Conservation (phyloP, 1,284 basidiomycete genomes). For the Rhodofomes roseus region DNA sequence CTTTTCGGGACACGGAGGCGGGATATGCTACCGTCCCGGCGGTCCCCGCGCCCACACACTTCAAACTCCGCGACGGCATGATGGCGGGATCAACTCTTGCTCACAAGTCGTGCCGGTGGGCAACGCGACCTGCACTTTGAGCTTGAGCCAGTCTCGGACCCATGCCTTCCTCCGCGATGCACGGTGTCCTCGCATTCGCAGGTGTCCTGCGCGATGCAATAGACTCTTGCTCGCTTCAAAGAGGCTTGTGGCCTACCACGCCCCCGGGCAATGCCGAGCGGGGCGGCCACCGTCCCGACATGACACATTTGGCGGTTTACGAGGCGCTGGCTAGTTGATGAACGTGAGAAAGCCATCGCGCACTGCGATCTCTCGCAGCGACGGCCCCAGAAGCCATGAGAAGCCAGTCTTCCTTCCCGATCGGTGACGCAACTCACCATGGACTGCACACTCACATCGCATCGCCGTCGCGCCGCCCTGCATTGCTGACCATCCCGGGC, state of each 20-base stretch:
- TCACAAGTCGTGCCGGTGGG: background rate
- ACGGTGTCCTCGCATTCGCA: background rate
- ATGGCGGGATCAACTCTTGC: background rate
- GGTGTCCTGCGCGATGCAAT: background rate
- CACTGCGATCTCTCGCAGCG: background rate
- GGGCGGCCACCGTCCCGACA: background rate
- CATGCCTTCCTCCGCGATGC: background rate
- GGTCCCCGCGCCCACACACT: background rate
- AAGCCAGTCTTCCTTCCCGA: background rate
- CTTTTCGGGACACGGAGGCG: background rate
- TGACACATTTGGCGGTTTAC: background rate
- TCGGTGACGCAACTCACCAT: background rate
- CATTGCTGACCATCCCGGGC: background rate
- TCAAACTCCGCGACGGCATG: slow-evolving; percentile 1
- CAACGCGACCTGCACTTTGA: background rate
- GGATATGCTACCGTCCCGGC: background rate
- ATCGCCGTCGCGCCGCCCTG: background rate
- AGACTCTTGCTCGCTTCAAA: background rate
- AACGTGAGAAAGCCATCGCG: background rate
- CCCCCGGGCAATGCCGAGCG: background rate
- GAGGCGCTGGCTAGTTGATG: background rate
- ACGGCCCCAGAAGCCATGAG: background rate
- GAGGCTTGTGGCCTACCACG: background rate
- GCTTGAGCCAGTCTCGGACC: background rate
- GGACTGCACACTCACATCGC: background rate